Evolutionary conservation across 441 rosid species (phyloP), one percentile per base, ranked within the genome.

Genomic region (Daphne laureola): DNA sequence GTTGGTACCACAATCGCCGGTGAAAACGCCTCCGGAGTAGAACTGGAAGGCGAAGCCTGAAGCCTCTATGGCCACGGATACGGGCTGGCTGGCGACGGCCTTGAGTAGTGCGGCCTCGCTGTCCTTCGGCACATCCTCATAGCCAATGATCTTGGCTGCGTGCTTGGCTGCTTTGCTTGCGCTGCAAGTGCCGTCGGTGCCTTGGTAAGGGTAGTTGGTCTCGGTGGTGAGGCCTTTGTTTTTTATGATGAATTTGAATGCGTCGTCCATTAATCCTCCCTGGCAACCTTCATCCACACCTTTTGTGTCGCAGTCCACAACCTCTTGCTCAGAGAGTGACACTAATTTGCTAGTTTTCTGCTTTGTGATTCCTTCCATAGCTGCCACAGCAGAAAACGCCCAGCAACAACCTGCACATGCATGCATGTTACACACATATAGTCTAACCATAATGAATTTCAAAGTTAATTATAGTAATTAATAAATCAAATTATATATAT

Each of bases 281-380:
- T n/a, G 5, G n/a, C 70, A 60, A 4, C 70, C 70, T 15, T 51
- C 44, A 16, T 43, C 15, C 0, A 11, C 31, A 8, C 53, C 66
- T 3, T 16, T 46, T 13, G 26, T 48, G 17, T 43, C 64, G 45
- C 71, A 67, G 16, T 67, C 71, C 2, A 67, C 62, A 1, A 67
- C 35, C 18, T 67, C 54, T 53, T 61, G 71, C 54, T 51, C 66
- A 1, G 67, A 67, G 0, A 67, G 59, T 1, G 71, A 61, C 14
- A 62, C n/a, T 50, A 67, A 27, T 12, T 42, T 46, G 1, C 63
- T 51, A 4, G 56, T 67, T n/a, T 15, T 23, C 14, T 61, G 12
- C 27, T 61, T 25, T 26, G 27, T 45, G 43, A 61, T 61, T 14
- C 66, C 65, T 23, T 66, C 71, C 26, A 56, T 50, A 4, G 71